phyloP scores from a whole-genome alignment of 108 stramenopile species.

The Bacterosira constricta region DNA sequence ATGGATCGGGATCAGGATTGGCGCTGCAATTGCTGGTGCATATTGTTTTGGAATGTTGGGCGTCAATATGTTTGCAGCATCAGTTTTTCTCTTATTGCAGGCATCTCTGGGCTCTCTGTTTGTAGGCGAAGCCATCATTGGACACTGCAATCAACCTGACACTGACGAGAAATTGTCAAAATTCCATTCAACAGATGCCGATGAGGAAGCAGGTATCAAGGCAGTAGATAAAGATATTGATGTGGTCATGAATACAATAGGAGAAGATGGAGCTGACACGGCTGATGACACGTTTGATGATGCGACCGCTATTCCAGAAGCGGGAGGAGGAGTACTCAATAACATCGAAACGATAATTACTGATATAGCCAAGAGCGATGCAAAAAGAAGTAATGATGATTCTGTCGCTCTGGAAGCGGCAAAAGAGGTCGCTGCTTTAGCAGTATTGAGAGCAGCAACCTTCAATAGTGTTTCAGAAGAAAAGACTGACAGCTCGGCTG shows the following conservation, averaged over 20 bases:
- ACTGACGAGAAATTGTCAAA: neutral
- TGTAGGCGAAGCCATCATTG: constrained; percentile 10
- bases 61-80: constrained; percentile 30
- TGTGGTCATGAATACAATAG: neutral
- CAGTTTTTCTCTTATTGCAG: constrained; percentile 26
- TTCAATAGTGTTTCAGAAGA: neutral
- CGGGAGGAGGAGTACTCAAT: neutral
- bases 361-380: neutral
- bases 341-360: too few species aligned
- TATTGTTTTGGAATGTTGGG: constrained; percentile 29
- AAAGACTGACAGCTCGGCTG: neutral
- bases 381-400: neutral
- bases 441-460: neutral
- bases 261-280: too few species aligned
- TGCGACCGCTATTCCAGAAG: neutral
- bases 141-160: constrained; percentile 2
- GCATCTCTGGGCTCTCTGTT: constrained; percentile 29
- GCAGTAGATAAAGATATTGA: constrained; percentile 7
- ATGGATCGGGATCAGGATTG: constrained; percentile 17
- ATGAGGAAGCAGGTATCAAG: neutral
- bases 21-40: constrained; percentile 27
- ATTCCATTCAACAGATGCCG: neutral
- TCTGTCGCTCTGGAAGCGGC: too few species aligned
- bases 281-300: neutral
- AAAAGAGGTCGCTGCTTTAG: too few species aligned